phyloP scores from a whole-genome alignment of 108 stramenopile genomes.

The Epipyxis sp. region DNA sequence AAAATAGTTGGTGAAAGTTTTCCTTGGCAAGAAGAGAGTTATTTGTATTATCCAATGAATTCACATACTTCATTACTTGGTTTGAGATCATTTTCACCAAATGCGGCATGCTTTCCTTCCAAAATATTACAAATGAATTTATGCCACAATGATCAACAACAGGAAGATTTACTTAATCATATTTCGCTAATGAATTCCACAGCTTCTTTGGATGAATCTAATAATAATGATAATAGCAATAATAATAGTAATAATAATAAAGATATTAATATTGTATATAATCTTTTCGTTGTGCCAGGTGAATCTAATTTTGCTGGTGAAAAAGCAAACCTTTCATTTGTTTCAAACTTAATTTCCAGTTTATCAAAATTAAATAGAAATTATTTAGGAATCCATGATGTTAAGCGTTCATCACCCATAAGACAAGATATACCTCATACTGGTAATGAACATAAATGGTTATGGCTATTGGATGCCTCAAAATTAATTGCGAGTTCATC shows the following conservation, averaged over 20 bases:
- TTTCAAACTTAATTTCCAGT: too few relatives aligned
- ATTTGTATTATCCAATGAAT: not conserved
- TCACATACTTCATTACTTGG: not conserved
- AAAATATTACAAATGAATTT: too few relatives aligned
- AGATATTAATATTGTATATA: not conserved
- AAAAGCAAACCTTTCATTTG: not conserved
- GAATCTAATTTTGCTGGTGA: constrained; percentile 5
- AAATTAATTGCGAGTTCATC: not conserved
- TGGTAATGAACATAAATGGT: not conserved
- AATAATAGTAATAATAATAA: not conserved
- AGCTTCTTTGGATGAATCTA: not conserved
- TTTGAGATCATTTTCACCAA: not conserved
- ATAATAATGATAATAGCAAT: not conserved
- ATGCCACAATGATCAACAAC: too few relatives aligned
- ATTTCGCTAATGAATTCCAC: too few relatives aligned
- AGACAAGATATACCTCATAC: not conserved
- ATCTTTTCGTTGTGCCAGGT: not conserved
- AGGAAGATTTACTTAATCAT: too few relatives aligned
- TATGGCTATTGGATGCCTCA: not conserved
- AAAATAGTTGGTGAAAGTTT: not conserved
- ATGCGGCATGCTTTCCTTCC: not conserved
- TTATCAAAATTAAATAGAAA: not conserved
- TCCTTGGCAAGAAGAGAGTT: not conserved
- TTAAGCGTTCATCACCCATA: not conserved
- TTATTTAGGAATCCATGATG: not conserved